Base-by-base conservation (phyloP, 2,329 filamentous ascomycete genomes). In the Chrysosporium keratinophilum region DNA sequence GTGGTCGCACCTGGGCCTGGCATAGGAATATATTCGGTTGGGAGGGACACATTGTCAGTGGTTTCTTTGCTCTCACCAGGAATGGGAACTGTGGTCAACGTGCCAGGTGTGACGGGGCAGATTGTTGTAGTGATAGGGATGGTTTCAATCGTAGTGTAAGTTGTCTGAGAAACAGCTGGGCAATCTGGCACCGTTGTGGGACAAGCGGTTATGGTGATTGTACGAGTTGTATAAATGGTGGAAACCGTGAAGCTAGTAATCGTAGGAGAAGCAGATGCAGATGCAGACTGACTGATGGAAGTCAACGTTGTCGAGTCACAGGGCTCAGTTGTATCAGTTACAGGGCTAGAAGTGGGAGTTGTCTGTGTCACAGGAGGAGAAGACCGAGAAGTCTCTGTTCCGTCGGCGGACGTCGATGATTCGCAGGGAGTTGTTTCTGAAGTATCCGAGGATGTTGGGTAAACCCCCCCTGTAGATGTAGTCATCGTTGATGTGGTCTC, bases 121-220 rank as follows among this genome's bases (percentile, higher is more conserved):
- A 46, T 46, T 12, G 50, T 52, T 6, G 50, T 52, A 17, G 43
- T 46, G 28, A 52, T 39, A 15, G 50, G 9, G 15, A 46, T 45
- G 7, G 41, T 52, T 20, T 52, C 42, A 40, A 40, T 23, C 17
- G 49, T 52, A 9, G 49, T 52, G 20, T 52, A 53, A 19, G 34
- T 53, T 6, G 50, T 53, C 15, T 41, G 20, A 9, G 42, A 6
- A 41, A 20, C 39, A 12, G 42, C n/a, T n/a, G 50, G 50, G 33
- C 50, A 53, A 19, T 33, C 34, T 1, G 10, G 33, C 5, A 41
- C 14, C n/a, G 42, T 53, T 31, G 34, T 40, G 3, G 50, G 50
- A 11, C 50, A 53, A 5, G 34, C 50, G 5, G 50, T 40, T 15
- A 53, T 20, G 2, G 50, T 53, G 9, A 46, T 12, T 47, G 50